phyloP scores from a whole-genome alignment of 306 rosid genomes.

The Begonia fuchsioides region DNA sequence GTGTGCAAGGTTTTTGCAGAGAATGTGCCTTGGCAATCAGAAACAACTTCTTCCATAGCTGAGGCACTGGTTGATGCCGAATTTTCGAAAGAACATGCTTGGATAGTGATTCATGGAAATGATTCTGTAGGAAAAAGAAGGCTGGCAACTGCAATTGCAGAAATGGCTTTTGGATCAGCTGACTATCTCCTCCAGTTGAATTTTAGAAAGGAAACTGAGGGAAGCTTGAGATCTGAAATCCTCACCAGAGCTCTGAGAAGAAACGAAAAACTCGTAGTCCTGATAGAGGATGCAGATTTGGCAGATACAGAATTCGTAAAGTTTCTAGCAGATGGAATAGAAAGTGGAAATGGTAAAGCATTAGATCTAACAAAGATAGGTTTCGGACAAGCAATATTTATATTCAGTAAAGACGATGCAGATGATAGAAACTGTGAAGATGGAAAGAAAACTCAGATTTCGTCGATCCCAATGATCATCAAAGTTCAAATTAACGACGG shows the following conservation, averaged over 20 bases:
- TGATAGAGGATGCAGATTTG: conserved; percentile 50
- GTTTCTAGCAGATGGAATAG: conserved; percentile 40
- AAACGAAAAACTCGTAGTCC: conserved; percentile 42
- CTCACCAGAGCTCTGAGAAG: conserved; percentile 33
- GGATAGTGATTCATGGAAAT: conserved; percentile 69
- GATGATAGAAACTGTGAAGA: conserved; percentile 16
- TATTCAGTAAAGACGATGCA: conserved; percentile 34
- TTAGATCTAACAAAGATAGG: too few species aligned
- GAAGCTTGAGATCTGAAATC: conserved; percentile 19
- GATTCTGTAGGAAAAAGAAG: conserved; percentile 65
- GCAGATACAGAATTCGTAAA: conserved; percentile 58
- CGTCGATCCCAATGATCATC: conserved; percentile 44
- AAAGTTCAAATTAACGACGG: conserved; percentile 23
- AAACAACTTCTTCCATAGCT: conserved; percentile 52
- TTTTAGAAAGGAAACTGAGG: conserved; percentile 21
- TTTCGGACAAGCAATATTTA: conserved; percentile 37
- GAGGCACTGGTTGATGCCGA: conserved; percentile 44
- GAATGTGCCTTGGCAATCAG: conserved; percentile 93
- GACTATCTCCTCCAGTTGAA: conserved; percentile 36
- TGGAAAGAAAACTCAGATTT: conserved; percentile 10
- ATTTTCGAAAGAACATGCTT: conserved; percentile 30
- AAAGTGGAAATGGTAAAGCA: conserved; percentile 17
- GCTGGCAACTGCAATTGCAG: conserved; percentile 58
- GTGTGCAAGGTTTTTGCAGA: conserved; percentile 58
- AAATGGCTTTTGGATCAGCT: conserved; percentile 53